Base-by-base conservation (phyloP, 257 asterid species). In the Linaria vulgaris region DNA sequence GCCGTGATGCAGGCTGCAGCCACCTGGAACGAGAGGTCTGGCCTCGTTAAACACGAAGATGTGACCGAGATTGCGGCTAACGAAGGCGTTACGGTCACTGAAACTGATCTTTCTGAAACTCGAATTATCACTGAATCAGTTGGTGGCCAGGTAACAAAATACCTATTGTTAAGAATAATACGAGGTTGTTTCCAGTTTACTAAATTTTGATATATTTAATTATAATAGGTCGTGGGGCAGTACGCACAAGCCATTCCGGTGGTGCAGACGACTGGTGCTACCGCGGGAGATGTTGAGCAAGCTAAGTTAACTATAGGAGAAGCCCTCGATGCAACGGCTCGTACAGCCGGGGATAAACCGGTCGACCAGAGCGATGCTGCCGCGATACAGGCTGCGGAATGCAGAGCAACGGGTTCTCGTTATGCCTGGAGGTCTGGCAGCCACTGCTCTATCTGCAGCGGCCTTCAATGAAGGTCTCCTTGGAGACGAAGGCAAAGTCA, bases 301-400 rank as follows among this genome's bases (percentile, higher is more conserved):
- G 59, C 67, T 1, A 52, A 57, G 2, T 55, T 87, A 54, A 86
- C 94, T 1, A 81, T 89, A 5, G 95, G 95, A 53, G 88, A 89
- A 73, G 95, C 97, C 0, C 80, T 86, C 0, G 94, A 89, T 69
- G 94, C 94, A 0, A 38, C 86, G 3, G 83, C 74, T 14, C 75
- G 66, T 12, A 61, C 86, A 0, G 81, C 83, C 0, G 86, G 86
- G 1, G 12, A 74, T 16, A 87, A 84, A 60, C 73, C 86, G 0
- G 80, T 87, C 20, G 89, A 87, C 60, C 80, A 79, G 11, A 75
- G 88, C 7, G 97, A 87, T 20, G 97, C 95, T 4, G 94, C 94
- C 7, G 97, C 95, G 9, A 83, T 89, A 27, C 94, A 77, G 77
- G 95, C 85, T 15, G 96, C 94, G 12, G 94, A 82, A 62, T 52